Base-by-base conservation (phyloP, 495 filamentous ascomycete species). In the Chaetomium cochliodes region DNA sequence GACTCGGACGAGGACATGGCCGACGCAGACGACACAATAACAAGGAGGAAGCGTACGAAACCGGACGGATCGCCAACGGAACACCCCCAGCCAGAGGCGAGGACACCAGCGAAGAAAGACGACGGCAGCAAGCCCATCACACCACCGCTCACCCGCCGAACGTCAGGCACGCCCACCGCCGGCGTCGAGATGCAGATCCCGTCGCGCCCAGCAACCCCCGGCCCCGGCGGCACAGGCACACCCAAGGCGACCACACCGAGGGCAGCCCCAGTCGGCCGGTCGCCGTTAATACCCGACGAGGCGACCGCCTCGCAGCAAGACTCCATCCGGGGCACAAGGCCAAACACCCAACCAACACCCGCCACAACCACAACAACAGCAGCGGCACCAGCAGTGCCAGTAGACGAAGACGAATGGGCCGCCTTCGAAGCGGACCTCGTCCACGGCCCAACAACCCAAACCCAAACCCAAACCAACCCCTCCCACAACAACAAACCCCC, bases 341-440 rank as follows among this genome's bases (percentile, higher is more conserved):
- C 66, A 13, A 28, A 56, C 13, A 25, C 65, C 65, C 46, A 71
- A 16, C 46, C 70, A 39, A 9, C 68, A 30, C 50, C 64, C 11
- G 16, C 69, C 54, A 46, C 72, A 9, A 25, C 50, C 67, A 52
- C 28, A 18, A 28, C 50, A 1, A 30, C 71, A 20, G 39, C 62
- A 18, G 60, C 55, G 30, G 3, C 57, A 1, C 44, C 64, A 2
- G 22, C 47, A 42, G 51, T 70, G 71, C 62, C 64, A 59, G 77
- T 96, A 7, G 86, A 93, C 73, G 92, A 97, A 69, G 87, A 89
- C 58, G 90, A 93, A 75, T 96, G 92, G 91, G 92, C 90, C 0
- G 90, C 91, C 50, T 96, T 96, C 72, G 90, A 96, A 75, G 89
- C 92, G 18, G 93, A 96, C 26, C 85, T 97, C 15, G 85, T 85